These are phyloP conservation scores for Teratosphaeria destructans DNA, from an alignment of 2,329 filamentous ascomycete species.

Conservation along the genomic window DNA sequence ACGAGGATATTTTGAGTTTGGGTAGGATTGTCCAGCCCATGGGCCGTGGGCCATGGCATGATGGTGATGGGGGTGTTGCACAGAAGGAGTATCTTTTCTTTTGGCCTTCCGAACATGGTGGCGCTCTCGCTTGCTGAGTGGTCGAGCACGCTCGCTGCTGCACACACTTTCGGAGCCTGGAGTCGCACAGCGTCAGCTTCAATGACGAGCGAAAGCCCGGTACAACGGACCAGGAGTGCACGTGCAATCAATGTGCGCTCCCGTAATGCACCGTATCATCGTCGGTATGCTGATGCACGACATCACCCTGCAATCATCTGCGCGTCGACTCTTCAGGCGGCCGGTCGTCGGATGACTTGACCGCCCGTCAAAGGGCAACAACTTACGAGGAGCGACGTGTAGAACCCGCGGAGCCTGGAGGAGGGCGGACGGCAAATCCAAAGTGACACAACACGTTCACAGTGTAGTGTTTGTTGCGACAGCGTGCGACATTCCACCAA, in stretches of 20 bases:
- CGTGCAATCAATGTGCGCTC: neutral
- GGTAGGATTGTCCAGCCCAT: neutral
- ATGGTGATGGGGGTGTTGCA: neutral
- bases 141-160: neutral
- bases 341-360: neutral
- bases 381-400: neutral
- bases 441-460: slow-evolving; percentile 18
- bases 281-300: neutral
- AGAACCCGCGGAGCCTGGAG: neutral
- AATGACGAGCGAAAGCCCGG: neutral
- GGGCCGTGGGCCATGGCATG: neutral
- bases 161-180: neutral
- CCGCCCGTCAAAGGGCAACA: slow-evolving; percentile 1
- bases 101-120: neutral
- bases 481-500: slow-evolving; percentile 16
- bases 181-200: neutral
- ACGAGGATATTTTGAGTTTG: neutral
- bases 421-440: neutral
- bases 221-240: neutral
- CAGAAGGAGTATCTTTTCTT: neutral
- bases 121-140: neutral
- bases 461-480: slow-evolving; percentile 11
- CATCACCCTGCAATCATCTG: neutral
- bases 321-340: neutral
- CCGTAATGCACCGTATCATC: no score